Conservation (phyloP, 2,329 filamentous ascomycete genomes). For the Chaetomiaceae sp. region DNA sequence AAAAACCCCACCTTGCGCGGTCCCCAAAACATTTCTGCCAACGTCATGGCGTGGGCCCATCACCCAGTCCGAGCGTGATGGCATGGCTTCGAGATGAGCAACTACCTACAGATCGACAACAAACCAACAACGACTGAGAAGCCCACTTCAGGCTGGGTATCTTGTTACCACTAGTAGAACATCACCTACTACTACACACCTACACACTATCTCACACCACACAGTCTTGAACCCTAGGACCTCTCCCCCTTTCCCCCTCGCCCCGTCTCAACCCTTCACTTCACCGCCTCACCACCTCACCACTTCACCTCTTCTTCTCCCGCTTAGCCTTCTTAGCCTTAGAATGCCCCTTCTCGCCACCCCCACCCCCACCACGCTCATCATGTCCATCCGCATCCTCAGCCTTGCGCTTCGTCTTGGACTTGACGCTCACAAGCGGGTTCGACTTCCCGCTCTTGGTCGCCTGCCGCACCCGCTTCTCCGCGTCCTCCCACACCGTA, state of each 20-base stretch:
- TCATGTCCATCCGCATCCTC: slow-evolving; percentile 59
- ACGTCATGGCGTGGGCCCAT: background rate
- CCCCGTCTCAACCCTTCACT: too few relatives aligned
- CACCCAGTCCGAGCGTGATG: too few relatives aligned
- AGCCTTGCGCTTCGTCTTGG: slow-evolving; percentile 75
- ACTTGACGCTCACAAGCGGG: slow-evolving; percentile 75
- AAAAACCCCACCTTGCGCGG: background rate
- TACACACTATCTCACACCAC: background rate
- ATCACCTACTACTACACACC: background rate
- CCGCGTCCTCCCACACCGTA: slow-evolving; percentile 62
- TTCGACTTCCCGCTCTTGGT: slow-evolving; percentile 51
- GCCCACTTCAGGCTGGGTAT: slow-evolving; percentile 11
- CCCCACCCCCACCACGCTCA: too few relatives aligned
- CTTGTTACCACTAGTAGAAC: slow-evolving; percentile 9
- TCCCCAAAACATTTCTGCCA: background rate
- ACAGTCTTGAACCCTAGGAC: background rate
- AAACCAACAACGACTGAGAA: background rate
- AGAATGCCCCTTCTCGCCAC: slow-evolving; percentile 49
- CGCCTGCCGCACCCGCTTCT: slow-evolving; percentile 65
- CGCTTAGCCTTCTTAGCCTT: slow-evolving; percentile 52
- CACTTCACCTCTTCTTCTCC: slow-evolving; percentile 25
- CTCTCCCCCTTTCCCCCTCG: too few relatives aligned
- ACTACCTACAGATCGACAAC: too few relatives aligned
- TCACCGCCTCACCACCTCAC: too few relatives aligned
- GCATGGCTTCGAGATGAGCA: too few relatives aligned